phyloP scores from a whole-genome alignment of 169 alveolate genomes.

The Plasmodium vivax region DNA sequence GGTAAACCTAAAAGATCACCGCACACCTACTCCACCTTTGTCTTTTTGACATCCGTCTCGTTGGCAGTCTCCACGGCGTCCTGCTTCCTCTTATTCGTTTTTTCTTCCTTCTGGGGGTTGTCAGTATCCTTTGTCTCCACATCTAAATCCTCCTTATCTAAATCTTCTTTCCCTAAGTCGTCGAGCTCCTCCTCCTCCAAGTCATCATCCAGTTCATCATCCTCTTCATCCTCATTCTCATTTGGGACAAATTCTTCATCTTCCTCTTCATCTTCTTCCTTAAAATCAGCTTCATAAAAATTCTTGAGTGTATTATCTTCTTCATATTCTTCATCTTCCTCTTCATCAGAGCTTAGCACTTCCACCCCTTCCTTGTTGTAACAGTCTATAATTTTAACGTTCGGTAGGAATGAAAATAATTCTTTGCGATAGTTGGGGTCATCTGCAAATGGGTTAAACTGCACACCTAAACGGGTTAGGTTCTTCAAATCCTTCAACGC shows the following conservation, averaged over 20 bases:
- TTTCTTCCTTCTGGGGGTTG: slow-evolving; percentile 85
- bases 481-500: slow-evolving; percentile 62
- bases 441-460: slow-evolving; percentile 90
- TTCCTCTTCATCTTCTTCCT: slow-evolving; percentile 90
- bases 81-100: slow-evolving; percentile 76
- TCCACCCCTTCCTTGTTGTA: slow-evolving; percentile 89
- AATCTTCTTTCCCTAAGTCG: slow-evolving; percentile 29
- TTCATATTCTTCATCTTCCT: slow-evolving; percentile 88
- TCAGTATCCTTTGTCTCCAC: slow-evolving; percentile 77
- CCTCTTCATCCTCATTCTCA: slow-evolving; percentile 87
- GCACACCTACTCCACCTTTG: slow-evolving; percentile 34
- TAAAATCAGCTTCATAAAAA: slow-evolving; percentile 89
- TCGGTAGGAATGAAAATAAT: slow-evolving; percentile 87
- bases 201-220: slow-evolving; percentile 85
- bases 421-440: slow-evolving; percentile 85
- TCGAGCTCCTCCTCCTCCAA: slow-evolving; percentile 74
- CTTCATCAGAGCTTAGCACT: slow-evolving; percentile 86
- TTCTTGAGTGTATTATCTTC: slow-evolving; percentile 88
- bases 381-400: slow-evolving; percentile 88
- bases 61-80: slow-evolving; percentile 12
- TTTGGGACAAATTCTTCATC: slow-evolving; percentile 90
- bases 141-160: slow-evolving; percentile 37
- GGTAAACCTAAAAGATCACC: not conserved
- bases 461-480: slow-evolving; percentile 84
- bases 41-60: slow-evolving; percentile 20